Evolutionary conservation across 1,139 yeast genomes (phyloP), one percentile per base, ranked within the genome.

Genomic region (Pneumocystis canis): DNA sequence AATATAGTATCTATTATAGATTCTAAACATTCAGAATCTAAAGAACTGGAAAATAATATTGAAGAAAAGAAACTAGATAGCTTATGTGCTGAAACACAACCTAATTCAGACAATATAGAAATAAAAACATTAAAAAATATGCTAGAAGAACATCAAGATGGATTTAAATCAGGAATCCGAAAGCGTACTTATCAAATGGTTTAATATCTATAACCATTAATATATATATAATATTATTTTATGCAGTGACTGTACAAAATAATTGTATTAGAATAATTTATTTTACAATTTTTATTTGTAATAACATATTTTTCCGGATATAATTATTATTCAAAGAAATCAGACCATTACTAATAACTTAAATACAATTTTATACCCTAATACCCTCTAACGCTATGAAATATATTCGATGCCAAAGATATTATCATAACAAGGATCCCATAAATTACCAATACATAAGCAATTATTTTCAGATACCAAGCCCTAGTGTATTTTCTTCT

Each of bases 351-450:
- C 16, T 35, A 35, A 14, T 14, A 35, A 14, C 39, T 35, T n/a
- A n/a, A n/a, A 47, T 47, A 25, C 30, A 47, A 9, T 47, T 25
- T 25, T n/a, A n/a, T n/a, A n/a, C 30, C 16, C 9, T 57, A 57
- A 20, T 20, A 18, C 3, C 57, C 37, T 11, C 9, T 4, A 39
- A 35, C 37, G 20, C 4, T 39, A 35, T 39, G 16, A 35, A 57
- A 14, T 57, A 89, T 76, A 39, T 94, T 87, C 5, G 90, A 89
- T 32, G 84, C 77, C 62, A 90, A 78, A 67, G 96, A 89, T 3
- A 89, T 84, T 41, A 84, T 74, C 87, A 89, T 85, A 33, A 90
- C 94, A 16, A 80, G 64, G 3, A 84, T 70, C 1, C 97, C 97
- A 90, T 95, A 89, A 3, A 82, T 69, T 11, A 84, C 74, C 66